A percentile compares a stretch with the other conserved stretches of the same genome.
phyloP scores from a whole-genome alignment of 2,329 filamentous ascomycete genomes.

The Apiospora sp. region DNA sequence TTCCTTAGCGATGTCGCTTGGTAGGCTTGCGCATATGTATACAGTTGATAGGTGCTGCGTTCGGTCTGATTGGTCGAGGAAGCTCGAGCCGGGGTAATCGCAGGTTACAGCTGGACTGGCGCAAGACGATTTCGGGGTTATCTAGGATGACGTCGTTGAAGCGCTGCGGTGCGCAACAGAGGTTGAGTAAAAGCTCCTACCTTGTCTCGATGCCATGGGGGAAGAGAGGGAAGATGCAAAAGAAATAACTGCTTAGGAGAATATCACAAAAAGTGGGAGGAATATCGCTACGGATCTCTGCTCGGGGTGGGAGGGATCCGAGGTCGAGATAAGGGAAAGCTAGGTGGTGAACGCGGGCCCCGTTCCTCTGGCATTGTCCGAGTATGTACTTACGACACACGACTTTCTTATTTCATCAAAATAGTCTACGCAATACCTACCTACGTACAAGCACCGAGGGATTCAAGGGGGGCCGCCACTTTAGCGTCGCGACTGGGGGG shows the following conservation, averaged over 20 bases:
- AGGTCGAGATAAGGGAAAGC: constrained; percentile 22
- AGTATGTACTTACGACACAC: background rate
- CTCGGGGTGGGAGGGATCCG: constrained; percentile 3
- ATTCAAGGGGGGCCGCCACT: background rate
- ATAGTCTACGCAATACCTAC: constrained; percentile 23
- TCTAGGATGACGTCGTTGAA: constrained; percentile 3
- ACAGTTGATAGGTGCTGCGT: background rate
- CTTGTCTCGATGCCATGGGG: constrained; percentile 16
- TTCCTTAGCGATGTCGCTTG: background rate
- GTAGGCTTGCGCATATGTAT: background rate
- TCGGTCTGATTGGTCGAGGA: background rate
- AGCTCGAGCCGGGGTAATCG: background rate
- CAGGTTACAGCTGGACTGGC: background rate
- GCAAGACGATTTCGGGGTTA: background rate
- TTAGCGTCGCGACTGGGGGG: constrained; percentile 8
- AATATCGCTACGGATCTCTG: background rate
- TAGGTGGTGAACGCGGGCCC: background rate
- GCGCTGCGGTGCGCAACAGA: constrained; percentile 11
- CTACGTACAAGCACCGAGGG: constrained; percentile 4
- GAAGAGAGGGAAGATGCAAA: background rate
- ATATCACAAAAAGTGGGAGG: constrained; percentile 7
- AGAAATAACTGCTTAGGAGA: background rate
- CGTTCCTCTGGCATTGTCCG: constrained; percentile 10
- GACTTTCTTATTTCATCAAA: constrained; percentile 10
- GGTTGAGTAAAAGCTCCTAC: background rate